Percentiles rank a stretch among this genome's conserved stretches.
These are phyloP conservation scores for Furcasterigmium furcatum DNA, from an alignment of 2,329 filamentous ascomycete genomes.

Conservation along the genomic window DNA sequence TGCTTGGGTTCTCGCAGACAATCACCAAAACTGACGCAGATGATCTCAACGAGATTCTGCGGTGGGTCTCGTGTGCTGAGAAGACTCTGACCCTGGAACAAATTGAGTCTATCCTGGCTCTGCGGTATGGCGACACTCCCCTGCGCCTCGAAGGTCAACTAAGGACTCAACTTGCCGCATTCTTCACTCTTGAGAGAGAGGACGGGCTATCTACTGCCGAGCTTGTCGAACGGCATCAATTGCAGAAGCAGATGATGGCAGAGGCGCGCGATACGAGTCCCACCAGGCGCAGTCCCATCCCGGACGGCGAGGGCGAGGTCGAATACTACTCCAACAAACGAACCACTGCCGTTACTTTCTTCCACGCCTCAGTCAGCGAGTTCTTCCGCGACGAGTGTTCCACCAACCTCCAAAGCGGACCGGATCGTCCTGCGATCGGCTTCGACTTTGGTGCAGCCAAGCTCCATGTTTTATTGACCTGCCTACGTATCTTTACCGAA, in stretches of 20 bases:
- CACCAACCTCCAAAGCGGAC: slow-evolving; percentile 9
- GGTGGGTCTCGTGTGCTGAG: slow-evolving; percentile 42
- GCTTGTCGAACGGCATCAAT: slow-evolving; percentile 32
- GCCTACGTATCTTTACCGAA: slow-evolving; percentile 35
- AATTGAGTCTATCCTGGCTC: slow-evolving; percentile 37
- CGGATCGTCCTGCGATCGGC: slow-evolving; percentile 20
- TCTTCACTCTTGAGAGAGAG: slow-evolving; percentile 41
- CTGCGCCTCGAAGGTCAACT: slow-evolving; percentile 38
- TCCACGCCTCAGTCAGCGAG: slow-evolving; percentile 33
- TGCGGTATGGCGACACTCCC: slow-evolving; percentile 36
- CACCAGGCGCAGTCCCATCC: slow-evolving; percentile 15
- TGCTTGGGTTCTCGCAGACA: slow-evolving; percentile 34
- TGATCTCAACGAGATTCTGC: slow-evolving; percentile 43
- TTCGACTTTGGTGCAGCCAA: slow-evolving; percentile 29
- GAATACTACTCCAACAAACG: slow-evolving; percentile 39
- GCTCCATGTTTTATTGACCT: slow-evolving; percentile 32
- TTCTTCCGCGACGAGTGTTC: slow-evolving; percentile 32
- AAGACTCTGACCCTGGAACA: slow-evolving; percentile 39
- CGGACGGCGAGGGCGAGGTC: slow-evolving; percentile 26
- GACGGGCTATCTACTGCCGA: slow-evolving; percentile 40
- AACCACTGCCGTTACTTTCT: slow-evolving; percentile 34
- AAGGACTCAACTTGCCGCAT: slow-evolving; percentile 40
- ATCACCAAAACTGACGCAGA: slow-evolving; percentile 33
- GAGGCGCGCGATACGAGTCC: neutral
- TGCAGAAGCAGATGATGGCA: slow-evolving; percentile 16